Percentiles rank a stretch among this genome's conserved stretches.
Evolutionary conservation across 352 stramenopile species (phyloP).

Genomic region (Phytophthora hybrid): DNA sequence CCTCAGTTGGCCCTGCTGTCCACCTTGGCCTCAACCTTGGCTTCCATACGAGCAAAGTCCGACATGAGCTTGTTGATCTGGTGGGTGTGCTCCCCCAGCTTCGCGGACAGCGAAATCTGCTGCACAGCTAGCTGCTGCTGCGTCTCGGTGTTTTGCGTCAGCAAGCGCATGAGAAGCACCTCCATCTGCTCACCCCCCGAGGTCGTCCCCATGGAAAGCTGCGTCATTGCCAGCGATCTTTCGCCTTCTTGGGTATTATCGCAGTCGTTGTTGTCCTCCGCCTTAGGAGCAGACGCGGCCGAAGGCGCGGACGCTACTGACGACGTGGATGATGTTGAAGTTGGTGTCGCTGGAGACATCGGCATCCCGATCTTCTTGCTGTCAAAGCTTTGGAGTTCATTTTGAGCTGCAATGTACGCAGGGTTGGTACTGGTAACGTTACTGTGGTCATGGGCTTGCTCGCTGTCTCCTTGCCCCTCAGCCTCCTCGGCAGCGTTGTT

Average conservation of each 20-base stretch:
- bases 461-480: no score
- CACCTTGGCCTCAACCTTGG: constrained; percentile 69
- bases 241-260: constrained; percentile 8
- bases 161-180: constrained; percentile 75
- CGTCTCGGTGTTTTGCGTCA: constrained; percentile 87
- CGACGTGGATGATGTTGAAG: constrained; percentile 47
- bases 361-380: constrained; percentile 18
- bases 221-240: constrained; percentile 32
- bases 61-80: constrained; percentile 83
- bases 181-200: constrained; percentile 62
- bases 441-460: constrained; percentile 4
- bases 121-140: constrained; percentile 84
- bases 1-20: constrained; percentile 37
- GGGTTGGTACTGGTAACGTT: neutral
- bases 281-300: constrained; percentile 12
- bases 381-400: constrained; percentile 26
- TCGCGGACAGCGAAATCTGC: constrained; percentile 74
- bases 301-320: constrained; percentile 34
- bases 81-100: constrained; percentile 69
- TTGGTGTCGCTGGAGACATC: constrained; percentile 31
- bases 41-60: constrained; percentile 81
- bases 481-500: constrained; percentile 15
- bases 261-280: constrained; percentile 10
- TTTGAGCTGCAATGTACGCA: constrained; percentile 12
- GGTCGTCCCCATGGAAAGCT: constrained; percentile 41